Conservation (phyloP, 2,329 filamentous ascomycete species). For the Aspergillus phoenicis region DNA sequence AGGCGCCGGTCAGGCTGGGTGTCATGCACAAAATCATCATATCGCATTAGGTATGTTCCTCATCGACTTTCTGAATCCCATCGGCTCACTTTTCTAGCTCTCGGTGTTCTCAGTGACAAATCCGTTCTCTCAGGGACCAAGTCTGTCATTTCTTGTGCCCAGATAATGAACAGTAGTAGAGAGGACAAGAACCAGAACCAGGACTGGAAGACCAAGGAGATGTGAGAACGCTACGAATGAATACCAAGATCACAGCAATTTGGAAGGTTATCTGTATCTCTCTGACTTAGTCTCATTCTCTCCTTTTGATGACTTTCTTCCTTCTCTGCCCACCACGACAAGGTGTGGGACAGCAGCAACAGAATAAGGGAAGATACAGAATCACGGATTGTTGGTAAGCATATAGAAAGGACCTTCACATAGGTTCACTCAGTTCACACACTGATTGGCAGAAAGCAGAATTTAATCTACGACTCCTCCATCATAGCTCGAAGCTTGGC, state of each 20-base stretch:
- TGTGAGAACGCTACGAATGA: neutral
- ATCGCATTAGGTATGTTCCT: neutral
- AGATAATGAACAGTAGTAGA: neutral
- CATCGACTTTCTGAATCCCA: neutral
- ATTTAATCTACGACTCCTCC: neutral
- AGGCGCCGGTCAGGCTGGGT: neutral
- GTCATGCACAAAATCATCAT: neutral
- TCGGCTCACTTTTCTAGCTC: neutral
- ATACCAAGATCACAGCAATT: neutral
- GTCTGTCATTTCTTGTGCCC: neutral
- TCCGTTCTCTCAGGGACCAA: neutral
- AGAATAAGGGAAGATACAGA: neutral
- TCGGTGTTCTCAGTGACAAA: neutral
- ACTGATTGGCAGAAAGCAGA: neutral
- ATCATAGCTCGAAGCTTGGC: constrained; percentile 10
- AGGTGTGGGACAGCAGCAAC: neutral
- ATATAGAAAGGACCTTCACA: neutral
- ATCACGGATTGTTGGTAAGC: neutral
- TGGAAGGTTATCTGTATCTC: neutral
- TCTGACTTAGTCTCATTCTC: constrained; percentile 3
- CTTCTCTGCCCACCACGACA: neutral
- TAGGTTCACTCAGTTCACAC: constrained; percentile 17
- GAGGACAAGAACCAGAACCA: neutral
- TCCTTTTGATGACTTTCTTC: constrained; percentile 9
- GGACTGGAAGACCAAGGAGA: neutral